Evolutionary conservation across 352 stramenopile species (phyloP).

Genomic region (Pythium plurisporium): DNA sequence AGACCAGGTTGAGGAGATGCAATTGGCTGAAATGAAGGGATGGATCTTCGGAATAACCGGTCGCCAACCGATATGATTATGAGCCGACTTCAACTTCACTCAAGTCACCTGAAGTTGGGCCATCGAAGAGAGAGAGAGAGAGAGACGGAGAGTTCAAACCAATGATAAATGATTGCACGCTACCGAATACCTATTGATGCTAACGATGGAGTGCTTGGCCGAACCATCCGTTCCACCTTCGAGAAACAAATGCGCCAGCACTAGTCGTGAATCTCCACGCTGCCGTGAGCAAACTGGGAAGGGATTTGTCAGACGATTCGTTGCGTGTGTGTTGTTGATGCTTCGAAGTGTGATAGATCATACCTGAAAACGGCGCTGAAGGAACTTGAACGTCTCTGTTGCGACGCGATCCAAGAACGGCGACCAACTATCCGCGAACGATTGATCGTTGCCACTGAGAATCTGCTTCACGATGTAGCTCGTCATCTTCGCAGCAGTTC

Average conservation of each 20-base stretch:
- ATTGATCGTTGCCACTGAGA: not conserved
- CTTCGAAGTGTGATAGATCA: not conserved
- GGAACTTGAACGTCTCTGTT: not conserved
- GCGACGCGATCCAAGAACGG: conserved; percentile 1
- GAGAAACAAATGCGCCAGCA: no score
- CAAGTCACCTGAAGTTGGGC: no score
- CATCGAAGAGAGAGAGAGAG: not conserved
- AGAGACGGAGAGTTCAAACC: not conserved
- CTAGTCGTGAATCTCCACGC: no score
- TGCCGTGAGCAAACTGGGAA: not conserved
- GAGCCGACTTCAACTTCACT: conserved; percentile 2
- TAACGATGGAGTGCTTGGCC: no score
- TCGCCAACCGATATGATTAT: not conserved
- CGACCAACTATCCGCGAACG: not conserved
- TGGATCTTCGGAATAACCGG: not conserved
- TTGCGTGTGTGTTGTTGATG: no score
- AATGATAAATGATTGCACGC: not conserved
- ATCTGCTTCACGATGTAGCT: not conserved
- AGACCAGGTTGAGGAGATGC: not conserved
- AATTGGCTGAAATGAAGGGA: conserved; percentile 1
- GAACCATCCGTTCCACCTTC: no score
- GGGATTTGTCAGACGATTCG: not conserved
- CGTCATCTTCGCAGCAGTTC: not conserved
- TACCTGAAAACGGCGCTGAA: conserved; percentile 9
- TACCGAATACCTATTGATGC: no score